Base-by-base conservation (phyloP, 176 grass and related monocot genomes). In the Oryza australiensis region DNA sequence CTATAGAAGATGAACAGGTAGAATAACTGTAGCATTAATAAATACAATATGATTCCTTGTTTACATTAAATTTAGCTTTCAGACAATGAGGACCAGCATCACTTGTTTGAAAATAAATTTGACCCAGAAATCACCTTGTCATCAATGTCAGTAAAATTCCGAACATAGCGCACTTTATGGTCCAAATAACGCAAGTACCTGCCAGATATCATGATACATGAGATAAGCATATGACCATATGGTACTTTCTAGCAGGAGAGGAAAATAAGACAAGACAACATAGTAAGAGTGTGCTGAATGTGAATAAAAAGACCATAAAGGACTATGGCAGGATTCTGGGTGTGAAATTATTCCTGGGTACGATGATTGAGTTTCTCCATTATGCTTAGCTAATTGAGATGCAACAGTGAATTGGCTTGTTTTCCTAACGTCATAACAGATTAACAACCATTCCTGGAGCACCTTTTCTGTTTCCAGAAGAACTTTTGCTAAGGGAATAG, bases 61-160 rank as follows among this genome's bases (percentile, higher is more conserved):
- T 67, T 22, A 12, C 8, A 26, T 8, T 66, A 23, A 65, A 63
- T 55, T 23, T 40, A 32, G 26, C 64, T 43, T 11, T 8, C 33
- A 18, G 4, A 24, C 43, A 26, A 1, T 26, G 8, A 30, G 24
- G 66, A 72, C 10, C 6, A 22, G 8, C 7, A 60, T 67, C 34
- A 62, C 9, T 46, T 29, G 32, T 57, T 63, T 74, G 33, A 26
- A 45, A 53, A 64, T 9, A 79, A 40, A 78, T 20, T 43, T 35
- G 77, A 28, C 34, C 57, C 0, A 1, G 30, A 75, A 65, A 70
- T 84, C 55, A 98, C 96, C 96, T 98, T 98, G 81, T 98, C 96
- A 80, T 98, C 96, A 69, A 98, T 93, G 85, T 98, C 96, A 1
- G 96, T 98, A 26, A 98, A 98, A 76, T 98, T 98, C 63, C 95